A percentile compares a stretch with the other conserved stretches of the same genome.
phyloP scores from a whole-genome alignment of 176 grass and related monocot species.

The Phoenix roebelenii region DNA sequence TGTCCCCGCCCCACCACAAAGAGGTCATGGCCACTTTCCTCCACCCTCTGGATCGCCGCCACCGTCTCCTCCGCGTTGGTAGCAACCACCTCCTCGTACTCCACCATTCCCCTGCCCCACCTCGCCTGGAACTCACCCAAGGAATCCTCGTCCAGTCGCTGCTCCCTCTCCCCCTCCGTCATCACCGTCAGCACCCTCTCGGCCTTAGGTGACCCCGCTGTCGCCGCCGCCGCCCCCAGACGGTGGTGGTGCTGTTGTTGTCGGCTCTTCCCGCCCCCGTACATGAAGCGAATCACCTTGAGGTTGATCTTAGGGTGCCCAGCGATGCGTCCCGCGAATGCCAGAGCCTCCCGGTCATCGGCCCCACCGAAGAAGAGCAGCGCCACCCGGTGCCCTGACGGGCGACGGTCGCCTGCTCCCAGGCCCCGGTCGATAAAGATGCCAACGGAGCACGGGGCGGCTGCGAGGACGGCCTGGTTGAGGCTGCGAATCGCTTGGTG shows the following conservation, averaged over 20 bases:
- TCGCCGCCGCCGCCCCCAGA: neutral
- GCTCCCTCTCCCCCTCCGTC: conserved; percentile 27
- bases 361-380: conserved; percentile 87
- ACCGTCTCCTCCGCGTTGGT: conserved; percentile 64
- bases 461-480: conserved; percentile 52
- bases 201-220: neutral
- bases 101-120: conserved; percentile 24
- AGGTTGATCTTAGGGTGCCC: conserved; percentile 38
- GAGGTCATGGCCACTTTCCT: conserved; percentile 40
- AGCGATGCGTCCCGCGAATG: conserved; percentile 54
- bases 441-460: conserved; percentile 66
- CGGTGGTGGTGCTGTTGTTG: conserved; percentile 14
- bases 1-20: conserved; percentile 63
- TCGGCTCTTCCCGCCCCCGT: no score
- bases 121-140: conserved; percentile 50
- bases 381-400: conserved; percentile 30
- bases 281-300: conserved; percentile 46
- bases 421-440: conserved; percentile 77
- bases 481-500: conserved; percentile 37
- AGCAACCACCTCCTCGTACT: conserved; percentile 35
- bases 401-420: conserved; percentile 29
- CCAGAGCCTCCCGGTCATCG: conserved; percentile 84
- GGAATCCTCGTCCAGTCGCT: conserved; percentile 58
- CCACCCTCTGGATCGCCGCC: conserved; percentile 45
- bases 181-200: conserved; percentile 31